A percentile compares a stretch with the other conserved stretches of the same genome.
These are phyloP conservation scores for Coelastrella sp. DNA, from an alignment of 139 green algal genomes.

Conservation along the genomic window DNA sequence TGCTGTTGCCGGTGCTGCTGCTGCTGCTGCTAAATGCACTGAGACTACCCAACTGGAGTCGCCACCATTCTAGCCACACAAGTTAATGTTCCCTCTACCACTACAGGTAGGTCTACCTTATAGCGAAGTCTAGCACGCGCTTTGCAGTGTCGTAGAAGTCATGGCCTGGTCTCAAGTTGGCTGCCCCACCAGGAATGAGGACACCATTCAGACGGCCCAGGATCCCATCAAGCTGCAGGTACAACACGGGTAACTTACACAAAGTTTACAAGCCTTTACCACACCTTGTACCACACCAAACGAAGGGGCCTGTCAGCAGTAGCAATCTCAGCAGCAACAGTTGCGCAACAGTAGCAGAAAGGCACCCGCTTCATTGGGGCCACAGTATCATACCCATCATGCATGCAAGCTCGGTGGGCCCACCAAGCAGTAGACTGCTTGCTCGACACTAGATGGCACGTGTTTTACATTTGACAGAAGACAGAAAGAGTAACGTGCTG, in stretches of 20 bases:
- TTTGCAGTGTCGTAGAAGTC: constrained; percentile 80
- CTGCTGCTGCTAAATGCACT: neutral
- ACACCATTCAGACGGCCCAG: constrained; percentile 78
- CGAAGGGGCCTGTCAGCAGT: neutral
- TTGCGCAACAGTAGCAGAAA: too few relatives aligned
- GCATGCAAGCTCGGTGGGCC: too few relatives aligned
- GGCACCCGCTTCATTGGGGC: too few relatives aligned
- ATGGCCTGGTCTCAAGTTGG: constrained; percentile 68
- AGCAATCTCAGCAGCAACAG: neutral
- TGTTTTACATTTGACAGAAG: too few relatives aligned
- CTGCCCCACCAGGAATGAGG: constrained; percentile 82
- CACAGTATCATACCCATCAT: too few relatives aligned
- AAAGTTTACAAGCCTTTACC: neutral
- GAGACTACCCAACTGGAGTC: neutral
- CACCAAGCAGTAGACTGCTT: too few relatives aligned
- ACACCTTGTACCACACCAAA: neutral
- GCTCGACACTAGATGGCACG: too few relatives aligned
- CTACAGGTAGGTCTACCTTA: neutral
- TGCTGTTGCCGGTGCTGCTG: too few relatives aligned
- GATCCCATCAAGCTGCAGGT: constrained; percentile 58
- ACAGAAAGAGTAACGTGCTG: too few relatives aligned
- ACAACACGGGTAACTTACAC: neutral
- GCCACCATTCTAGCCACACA: neutral
- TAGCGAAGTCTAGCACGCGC: constrained; percentile 71
- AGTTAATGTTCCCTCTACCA: neutral